A percentile compares a stretch with the other conserved stretches of the same genome.
phyloP scores from a whole-genome alignment of 441 rosid genomes.

The Croton laevigatus region DNA sequence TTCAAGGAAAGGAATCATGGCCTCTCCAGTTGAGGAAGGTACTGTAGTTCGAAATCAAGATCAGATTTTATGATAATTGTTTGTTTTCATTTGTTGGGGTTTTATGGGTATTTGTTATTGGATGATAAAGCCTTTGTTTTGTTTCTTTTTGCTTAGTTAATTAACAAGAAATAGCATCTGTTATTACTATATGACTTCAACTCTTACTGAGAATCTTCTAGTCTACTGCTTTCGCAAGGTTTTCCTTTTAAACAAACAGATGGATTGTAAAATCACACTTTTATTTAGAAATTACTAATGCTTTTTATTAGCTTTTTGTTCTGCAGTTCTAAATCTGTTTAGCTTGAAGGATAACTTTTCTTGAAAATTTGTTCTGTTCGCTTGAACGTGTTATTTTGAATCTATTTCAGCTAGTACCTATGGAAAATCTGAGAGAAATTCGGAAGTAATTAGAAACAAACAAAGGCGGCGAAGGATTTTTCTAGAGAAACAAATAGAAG shows the following conservation, averaged over 20 bases:
- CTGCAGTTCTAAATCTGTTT: not conserved
- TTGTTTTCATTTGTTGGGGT: not conserved
- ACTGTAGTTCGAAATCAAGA: not conserved
- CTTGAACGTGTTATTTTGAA: not conserved
- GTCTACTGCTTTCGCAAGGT: not conserved
- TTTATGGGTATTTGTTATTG: not conserved
- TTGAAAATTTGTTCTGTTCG: not conserved
- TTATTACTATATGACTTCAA: not conserved
- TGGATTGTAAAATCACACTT: not conserved
- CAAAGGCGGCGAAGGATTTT: too few relatives aligned
- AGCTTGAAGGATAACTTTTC: not conserved
- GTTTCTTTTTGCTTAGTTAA: not conserved
- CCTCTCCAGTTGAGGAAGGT: constrained; percentile 33
- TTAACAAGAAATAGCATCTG: not conserved
- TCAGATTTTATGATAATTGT: not conserved
- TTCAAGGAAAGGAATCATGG: constrained; percentile 25
- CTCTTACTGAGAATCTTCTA: not conserved
- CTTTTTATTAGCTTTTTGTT: not conserved
- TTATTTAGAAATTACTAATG: not conserved
- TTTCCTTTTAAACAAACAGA: not conserved
- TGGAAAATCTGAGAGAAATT: not conserved
- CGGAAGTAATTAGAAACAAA: too few relatives aligned
- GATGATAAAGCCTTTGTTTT: not conserved
- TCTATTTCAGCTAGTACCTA: not conserved
- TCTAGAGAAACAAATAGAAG: too few relatives aligned